Evolutionary conservation across 2,329 filamentous ascomycete genomes (phyloP), one percentile per base, ranked within the genome.

Genomic region (Sodiomyces alkalinus): DNA sequence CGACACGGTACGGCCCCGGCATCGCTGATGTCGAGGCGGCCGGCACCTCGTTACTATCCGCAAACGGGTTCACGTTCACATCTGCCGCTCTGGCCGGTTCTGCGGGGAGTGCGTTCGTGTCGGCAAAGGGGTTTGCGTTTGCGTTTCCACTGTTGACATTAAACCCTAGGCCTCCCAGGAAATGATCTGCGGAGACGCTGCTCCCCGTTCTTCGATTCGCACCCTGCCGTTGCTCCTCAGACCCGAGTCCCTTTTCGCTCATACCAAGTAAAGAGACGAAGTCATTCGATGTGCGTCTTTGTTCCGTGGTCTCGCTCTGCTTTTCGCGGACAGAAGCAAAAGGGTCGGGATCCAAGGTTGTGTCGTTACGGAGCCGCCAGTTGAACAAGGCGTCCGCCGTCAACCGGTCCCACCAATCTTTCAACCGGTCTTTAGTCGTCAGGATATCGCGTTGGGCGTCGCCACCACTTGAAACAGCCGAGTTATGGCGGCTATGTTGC

Each of bases 41-140:
- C 5, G 36, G 33, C 17, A 63, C 51, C 9, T 60, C 60, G 35
- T 68, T 60, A 7, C 46, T 42, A 31, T 70, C 64, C 4, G 55
- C 55, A 38, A 69, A 69, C 3, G 63, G 62, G 30, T 62, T 55
- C 28, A 56, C 41, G 30, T 62, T 55, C 28, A 56, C 41, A 2
- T 56, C 54, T 26, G 46, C 43, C 5, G 54, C 48, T 31, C 54
- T 54, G 26, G 54, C 51, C 2, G 53, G 56, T 22, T 47, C 45
- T 33, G 51, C 51, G 4, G 50, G 38, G 18, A 56, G 38, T 17
- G 51, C 50, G 36, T 66, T 60, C 25, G 43, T 40, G 37, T 71
- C 66, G 10, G 57, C 58, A 39, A 68, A 68, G 3, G 63, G 63
- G 34, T 66, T 42, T 9, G 34, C 24, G 17, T 47, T 39, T 4